These are phyloP conservation scores for Erysiphe neolycopersici DNA, from an alignment of 2,329 filamentous ascomycete species.

Conservation along the genomic window DNA sequence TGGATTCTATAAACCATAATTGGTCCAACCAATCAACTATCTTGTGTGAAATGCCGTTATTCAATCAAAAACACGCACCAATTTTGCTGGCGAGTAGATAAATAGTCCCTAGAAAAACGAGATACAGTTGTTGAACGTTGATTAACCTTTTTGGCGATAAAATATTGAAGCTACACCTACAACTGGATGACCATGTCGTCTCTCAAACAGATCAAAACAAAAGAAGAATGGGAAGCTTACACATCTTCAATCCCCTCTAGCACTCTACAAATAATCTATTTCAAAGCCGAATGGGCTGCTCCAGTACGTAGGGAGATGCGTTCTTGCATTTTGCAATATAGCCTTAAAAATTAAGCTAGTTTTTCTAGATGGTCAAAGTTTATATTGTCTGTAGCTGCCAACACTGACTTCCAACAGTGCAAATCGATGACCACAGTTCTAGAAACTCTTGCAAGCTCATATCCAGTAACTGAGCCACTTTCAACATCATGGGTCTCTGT, in stretches of 20 bases:
- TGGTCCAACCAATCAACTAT: no score
- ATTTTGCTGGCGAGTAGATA: no score
- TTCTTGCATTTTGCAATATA: neutral
- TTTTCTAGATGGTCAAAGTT: neutral
- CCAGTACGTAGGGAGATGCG: constrained; percentile 19
- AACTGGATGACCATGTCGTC: constrained; percentile 30
- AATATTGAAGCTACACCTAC: no score
- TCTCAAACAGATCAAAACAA: constrained; percentile 49
- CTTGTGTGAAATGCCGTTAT: no score
- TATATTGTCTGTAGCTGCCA: neutral
- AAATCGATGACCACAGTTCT: constrained; percentile 80
- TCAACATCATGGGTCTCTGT: constrained; percentile 64
- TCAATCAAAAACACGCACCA: no score
- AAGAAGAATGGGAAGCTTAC: constrained; percentile 45
- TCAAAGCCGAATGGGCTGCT: constrained; percentile 90
- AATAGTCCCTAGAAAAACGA: no score
- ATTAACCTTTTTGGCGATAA: no score
- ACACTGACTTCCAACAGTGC: constrained; percentile 21
- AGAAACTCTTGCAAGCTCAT: constrained; percentile 61
- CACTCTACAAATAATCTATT: constrained; percentile 64
- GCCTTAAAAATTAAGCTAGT: neutral
- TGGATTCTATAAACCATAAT: no score
- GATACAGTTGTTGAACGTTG: no score
- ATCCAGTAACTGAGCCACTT: constrained; percentile 40
- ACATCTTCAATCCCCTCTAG: constrained; percentile 37